These are phyloP conservation scores for Aspergillus latus DNA, from an alignment of 2,329 filamentous ascomycete genomes.

Conservation along the genomic window DNA sequence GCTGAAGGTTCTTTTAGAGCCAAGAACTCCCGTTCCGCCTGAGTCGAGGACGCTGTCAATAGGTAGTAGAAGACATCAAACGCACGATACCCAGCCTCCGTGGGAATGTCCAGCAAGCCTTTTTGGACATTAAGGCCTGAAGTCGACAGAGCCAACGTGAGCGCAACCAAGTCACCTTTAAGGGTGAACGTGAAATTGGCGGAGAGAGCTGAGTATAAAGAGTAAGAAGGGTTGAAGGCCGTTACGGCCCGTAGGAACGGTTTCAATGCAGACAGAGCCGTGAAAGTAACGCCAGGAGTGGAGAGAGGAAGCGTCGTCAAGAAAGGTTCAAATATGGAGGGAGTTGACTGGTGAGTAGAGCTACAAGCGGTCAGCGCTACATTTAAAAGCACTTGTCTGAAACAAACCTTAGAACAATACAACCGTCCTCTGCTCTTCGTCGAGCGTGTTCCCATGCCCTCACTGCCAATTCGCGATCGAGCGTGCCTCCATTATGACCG, in stretches of 20 bases:
- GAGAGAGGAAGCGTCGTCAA: conserved; percentile 76
- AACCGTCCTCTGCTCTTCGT: conserved; percentile 90
- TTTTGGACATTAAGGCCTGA: conserved; percentile 81
- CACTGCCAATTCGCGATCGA: conserved; percentile 74
- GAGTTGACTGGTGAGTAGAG: conserved; percentile 83
- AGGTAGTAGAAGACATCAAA: conserved; percentile 99
- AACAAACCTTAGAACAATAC: conserved; percentile 79
- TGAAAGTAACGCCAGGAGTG: conserved; percentile 72
- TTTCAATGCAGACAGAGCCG: conserved; percentile 74
- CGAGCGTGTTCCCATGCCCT: conserved; percentile 96
- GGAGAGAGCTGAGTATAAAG: conserved; percentile 78
- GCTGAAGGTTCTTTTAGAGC: conserved; percentile 72
- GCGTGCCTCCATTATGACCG: conserved; percentile 70
- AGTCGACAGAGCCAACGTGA: conserved; percentile 75
- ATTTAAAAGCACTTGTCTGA: not conserved
- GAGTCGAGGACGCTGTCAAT: conserved; percentile 81
- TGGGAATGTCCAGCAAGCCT: conserved; percentile 77
- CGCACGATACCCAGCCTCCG: conserved; percentile 78
- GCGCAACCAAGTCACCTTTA: conserved; percentile 72
- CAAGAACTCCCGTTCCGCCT: conserved; percentile 84
- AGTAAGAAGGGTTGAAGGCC: conserved; percentile 80
- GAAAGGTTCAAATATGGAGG: conserved; percentile 80
- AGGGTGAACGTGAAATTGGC: conserved; percentile 80
- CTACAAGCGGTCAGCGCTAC: conserved; percentile 45
- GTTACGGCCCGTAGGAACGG: conserved; percentile 88